Evolutionary conservation across 441 rosid species (phyloP).

Genomic region (Erysimum cheiri): DNA sequence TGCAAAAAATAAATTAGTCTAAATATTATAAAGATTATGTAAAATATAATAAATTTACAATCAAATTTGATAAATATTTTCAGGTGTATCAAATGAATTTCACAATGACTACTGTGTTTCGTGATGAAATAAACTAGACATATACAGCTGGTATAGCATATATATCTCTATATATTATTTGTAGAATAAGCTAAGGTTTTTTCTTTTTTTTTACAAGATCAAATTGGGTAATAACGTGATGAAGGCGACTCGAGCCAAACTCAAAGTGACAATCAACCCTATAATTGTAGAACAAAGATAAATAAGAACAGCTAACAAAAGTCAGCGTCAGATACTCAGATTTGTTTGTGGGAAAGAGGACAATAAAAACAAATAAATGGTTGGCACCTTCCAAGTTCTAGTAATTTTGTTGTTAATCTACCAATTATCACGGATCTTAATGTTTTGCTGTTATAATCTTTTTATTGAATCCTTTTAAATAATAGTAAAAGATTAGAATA

Average conservation of each 20-base stretch:
- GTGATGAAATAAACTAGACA: too few species aligned
- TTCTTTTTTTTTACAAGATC: neutral
- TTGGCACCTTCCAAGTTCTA: conserved; percentile 21
- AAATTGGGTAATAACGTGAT: conserved; percentile 17
- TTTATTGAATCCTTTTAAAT: neutral
- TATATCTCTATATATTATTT: neutral
- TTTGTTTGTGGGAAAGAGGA: conserved; percentile 30
- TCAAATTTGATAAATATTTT: too few species aligned
- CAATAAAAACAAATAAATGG: neutral
- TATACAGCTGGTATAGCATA: neutral
- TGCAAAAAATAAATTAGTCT: too few species aligned
- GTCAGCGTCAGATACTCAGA: conserved; percentile 21
- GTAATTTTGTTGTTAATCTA: conserved; percentile 32
- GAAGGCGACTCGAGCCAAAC: conserved; percentile 32
- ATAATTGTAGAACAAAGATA: neutral
- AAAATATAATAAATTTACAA: too few species aligned
- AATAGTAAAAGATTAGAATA: neutral
- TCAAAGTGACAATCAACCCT: neutral
- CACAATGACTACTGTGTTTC: too few species aligned
- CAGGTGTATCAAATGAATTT: too few species aligned
- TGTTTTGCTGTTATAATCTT: conserved; percentile 17
- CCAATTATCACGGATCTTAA: conserved; percentile 28
- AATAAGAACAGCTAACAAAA: conserved; percentile 15
- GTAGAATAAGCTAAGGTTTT: neutral
- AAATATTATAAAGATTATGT: too few species aligned